Conservation (phyloP, 2,329 filamentous ascomycete species). For the Sordariomycetes sp. region DNA sequence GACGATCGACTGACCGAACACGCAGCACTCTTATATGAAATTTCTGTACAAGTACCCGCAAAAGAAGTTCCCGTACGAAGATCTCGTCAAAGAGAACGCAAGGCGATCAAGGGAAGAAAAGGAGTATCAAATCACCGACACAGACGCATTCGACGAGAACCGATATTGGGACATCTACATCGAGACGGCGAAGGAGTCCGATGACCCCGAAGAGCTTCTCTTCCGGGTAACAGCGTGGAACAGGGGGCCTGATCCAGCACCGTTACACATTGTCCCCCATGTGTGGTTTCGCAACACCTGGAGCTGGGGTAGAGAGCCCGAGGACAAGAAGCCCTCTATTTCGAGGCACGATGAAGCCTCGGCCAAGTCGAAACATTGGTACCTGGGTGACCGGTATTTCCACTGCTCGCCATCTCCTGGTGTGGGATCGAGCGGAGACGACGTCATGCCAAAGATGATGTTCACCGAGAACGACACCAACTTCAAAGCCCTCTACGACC, state of each 20-base stretch:
- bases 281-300: conserved; percentile 98
- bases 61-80: conserved; percentile 81
- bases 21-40: conserved; percentile 95
- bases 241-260: conserved; percentile 80
- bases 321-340: conserved; percentile 73
- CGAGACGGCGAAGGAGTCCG: conserved; percentile 88
- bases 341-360: conserved; percentile 54
- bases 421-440: conserved; percentile 66
- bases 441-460: conserved; percentile 75
- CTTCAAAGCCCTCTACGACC: conserved; percentile 64
- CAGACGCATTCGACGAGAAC: conserved; percentile 78
- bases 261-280: conserved; percentile 87
- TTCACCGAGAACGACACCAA: conserved; percentile 98
- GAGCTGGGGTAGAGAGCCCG: conserved; percentile 78
- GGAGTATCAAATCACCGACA: conserved; percentile 90
- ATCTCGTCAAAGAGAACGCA: conserved; percentile 77
- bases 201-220: conserved; percentile 82
- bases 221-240: conserved; percentile 98
- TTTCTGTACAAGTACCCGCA: conserved; percentile 97
- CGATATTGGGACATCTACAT: conserved; percentile 97
- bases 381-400: conserved; percentile 74
- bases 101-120: conserved; percentile 64
- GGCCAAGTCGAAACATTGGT: conserved; percentile 69
- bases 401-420: conserved; percentile 86
- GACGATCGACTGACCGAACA: background rate